These are phyloP conservation scores for Panicum hallii DNA, from an alignment of 202 grass and related monocot genomes.

Conservation along the genomic window DNA sequence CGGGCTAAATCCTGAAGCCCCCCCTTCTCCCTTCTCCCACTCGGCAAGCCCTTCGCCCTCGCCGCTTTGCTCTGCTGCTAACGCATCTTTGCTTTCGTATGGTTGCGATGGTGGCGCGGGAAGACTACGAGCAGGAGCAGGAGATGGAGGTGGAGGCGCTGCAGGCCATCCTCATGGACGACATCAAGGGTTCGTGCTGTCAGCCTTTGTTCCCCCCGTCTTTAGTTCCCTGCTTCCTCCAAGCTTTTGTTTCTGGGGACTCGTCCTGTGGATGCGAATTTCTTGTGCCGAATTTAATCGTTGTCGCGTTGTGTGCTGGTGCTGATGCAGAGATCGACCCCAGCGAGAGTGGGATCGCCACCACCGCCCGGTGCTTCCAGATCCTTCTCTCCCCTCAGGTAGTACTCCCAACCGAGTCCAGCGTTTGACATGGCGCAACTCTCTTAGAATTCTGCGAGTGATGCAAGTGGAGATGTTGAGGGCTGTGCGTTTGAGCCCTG, in stretches of 20 bases:
- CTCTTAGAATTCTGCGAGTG: slow-evolving; percentile 26
- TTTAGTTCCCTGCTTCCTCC: slow-evolving; percentile 32
- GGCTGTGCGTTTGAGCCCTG: not conserved
- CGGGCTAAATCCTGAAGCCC: slow-evolving; percentile 22
- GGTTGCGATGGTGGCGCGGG: slow-evolving; percentile 9
- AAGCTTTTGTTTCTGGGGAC: not conserved
- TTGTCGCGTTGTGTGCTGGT: not conserved
- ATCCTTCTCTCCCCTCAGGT: slow-evolving; percentile 89
- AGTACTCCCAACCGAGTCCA: slow-evolving; percentile 34
- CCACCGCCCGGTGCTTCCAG: slow-evolving; percentile 79
- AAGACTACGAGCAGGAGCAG: slow-evolving; percentile 94
- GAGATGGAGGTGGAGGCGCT: slow-evolving; percentile 98
- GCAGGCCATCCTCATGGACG: slow-evolving; percentile 98
- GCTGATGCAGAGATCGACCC: slow-evolving; percentile 77
- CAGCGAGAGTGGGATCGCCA: slow-evolving; percentile 80
- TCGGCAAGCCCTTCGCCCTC: not conserved
- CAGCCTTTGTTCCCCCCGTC: slow-evolving; percentile 11
- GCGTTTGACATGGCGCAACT: not conserved
- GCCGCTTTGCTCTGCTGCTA: slow-evolving; percentile 39
- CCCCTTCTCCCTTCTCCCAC: not conserved
- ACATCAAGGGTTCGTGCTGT: slow-evolving; percentile 65
- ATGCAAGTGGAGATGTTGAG: not conserved
- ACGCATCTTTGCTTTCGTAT: slow-evolving; percentile 19
- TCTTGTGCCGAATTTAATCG: slow-evolving; percentile 18
- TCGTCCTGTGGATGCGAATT: not conserved